Evolutionary conservation across 192 early-diverging fungal species (phyloP).

Genomic region (Podochytrium sp.): DNA sequence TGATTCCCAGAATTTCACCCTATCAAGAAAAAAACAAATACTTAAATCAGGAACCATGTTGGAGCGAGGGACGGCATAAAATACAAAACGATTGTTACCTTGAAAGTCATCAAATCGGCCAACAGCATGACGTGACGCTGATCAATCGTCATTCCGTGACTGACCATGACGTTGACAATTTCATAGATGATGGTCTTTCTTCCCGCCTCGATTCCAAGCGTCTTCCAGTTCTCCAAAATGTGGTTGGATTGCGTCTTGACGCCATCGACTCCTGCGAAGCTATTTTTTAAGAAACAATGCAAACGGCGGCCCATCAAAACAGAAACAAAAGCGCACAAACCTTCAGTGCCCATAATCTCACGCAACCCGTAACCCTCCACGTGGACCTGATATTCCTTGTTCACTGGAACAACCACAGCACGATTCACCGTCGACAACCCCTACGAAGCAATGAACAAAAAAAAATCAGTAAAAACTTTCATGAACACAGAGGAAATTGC

Average conservation of each 20-base stretch:
- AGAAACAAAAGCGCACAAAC: slow-evolving; percentile 41
- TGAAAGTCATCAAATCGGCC: slow-evolving; percentile 97
- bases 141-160: slow-evolving; percentile 94
- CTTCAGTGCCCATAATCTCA: slow-evolving; percentile 95
- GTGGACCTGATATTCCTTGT: slow-evolving; percentile 55
- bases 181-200: slow-evolving; percentile 88
- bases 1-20: slow-evolving; percentile 98
- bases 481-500: background rate
- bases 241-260: slow-evolving; percentile 82
- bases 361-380: slow-evolving; percentile 94
- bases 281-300: background rate
- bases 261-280: slow-evolving; percentile 67
- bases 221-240: slow-evolving; percentile 87
- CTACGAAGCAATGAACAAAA: slow-evolving; percentile 29
- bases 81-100: slow-evolving; percentile 60
- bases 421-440: slow-evolving; percentile 83
- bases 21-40: slow-evolving; percentile 32
- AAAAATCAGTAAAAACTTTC: background rate
- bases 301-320: background rate
- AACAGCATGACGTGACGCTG: slow-evolving; percentile 94
- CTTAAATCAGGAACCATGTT: background rate
- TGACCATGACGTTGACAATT: slow-evolving; percentile 82
- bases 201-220: slow-evolving; percentile 97
- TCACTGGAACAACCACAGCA: slow-evolving; percentile 81
- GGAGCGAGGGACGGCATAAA: background rate